Evolutionary conservation across 1,284 basidiomycete species (phyloP).

Genomic region (Vanrija sp.): DNA sequence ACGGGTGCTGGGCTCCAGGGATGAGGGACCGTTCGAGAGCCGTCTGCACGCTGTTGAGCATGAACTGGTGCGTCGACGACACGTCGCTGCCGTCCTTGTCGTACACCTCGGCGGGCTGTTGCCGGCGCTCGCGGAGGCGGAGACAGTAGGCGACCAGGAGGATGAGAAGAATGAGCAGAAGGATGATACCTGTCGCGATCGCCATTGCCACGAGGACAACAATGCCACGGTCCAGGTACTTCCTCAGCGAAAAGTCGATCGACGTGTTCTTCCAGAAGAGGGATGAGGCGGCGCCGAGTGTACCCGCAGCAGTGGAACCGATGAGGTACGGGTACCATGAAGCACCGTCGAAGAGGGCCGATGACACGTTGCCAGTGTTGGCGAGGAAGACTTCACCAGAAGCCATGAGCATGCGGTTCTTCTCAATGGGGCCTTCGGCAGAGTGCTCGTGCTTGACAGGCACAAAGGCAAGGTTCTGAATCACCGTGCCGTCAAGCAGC

Average conservation of each 20-base stretch:
- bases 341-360: constrained; percentile 82
- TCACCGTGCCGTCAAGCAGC: constrained; percentile 42
- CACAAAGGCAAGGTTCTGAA: constrained; percentile 85
- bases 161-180: constrained; percentile 85
- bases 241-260: constrained; percentile 67
- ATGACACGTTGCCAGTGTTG: constrained; percentile 71
- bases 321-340: constrained; percentile 78
- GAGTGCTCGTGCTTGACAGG: constrained; percentile 64
- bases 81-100: constrained; percentile 64
- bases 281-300: constrained; percentile 67
- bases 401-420: constrained; percentile 84
- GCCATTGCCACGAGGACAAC: constrained; percentile 97
- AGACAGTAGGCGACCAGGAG: constrained; percentile 63
- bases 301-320: constrained; percentile 64
- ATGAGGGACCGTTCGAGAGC: constrained; percentile 53
- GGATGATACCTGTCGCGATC: constrained; percentile 89
- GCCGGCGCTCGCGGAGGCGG: constrained; percentile 54
- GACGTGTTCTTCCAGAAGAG: constrained; percentile 74
- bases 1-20: background rate
- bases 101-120: constrained; percentile 51
- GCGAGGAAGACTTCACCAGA: constrained; percentile 70
- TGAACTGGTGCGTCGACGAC: constrained; percentile 62
- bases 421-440: constrained; percentile 62
- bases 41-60: constrained; percentile 77
- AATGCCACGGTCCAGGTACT: constrained; percentile 81